Base-by-base conservation (phyloP, 2,329 filamentous ascomycete genomes). In the Hypoxylon sp. region DNA sequence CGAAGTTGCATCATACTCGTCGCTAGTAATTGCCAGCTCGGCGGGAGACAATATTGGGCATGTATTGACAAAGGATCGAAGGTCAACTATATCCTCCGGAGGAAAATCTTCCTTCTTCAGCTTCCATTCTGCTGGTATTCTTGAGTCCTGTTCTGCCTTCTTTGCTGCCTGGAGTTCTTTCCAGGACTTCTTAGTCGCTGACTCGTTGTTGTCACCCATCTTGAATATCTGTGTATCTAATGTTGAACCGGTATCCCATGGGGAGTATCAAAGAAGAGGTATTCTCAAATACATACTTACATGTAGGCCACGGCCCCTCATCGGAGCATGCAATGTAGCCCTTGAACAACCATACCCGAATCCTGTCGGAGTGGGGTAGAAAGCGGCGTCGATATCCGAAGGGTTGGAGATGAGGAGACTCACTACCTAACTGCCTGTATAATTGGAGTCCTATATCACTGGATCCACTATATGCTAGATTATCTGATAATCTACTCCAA, bases 61-160 rank as follows among this genome's bases (percentile, higher is more conserved):
- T 4, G 70, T 60, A 14, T 46, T 62, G n/a, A 60, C 71, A 33
- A 74, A 55, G 5, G 73, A 60, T 5, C 73, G 60, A 48, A 74
- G 69, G 37, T 73, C 73, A 24, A 66, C 58, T 4, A 58, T 70
- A 31, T 59, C 68, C 19, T 71, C 70, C 5, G 70, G 42, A 4
- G 73, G 70, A 2, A 74, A 50, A 24, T 68, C 37, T 37, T 65
- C 69, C 19, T 53, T 37, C 58, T 72, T 73, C 29, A 74, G 39
- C 26, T 70, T 72, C 73, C 73, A 74, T 62, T 73, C 71, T 17
- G 39, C 24, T 3, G 70, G 73, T 55, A 74, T 73, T 13, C 71
- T 67, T 0, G 71, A 63, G 35, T 70, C 70, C 29, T 33, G 70
- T 50, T 74, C 71, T 29, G 64, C 68, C 17, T 63, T 42, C 59